Conservation (phyloP, 495 filamentous ascomycete species). For the Podospora pseudocomata region DNA sequence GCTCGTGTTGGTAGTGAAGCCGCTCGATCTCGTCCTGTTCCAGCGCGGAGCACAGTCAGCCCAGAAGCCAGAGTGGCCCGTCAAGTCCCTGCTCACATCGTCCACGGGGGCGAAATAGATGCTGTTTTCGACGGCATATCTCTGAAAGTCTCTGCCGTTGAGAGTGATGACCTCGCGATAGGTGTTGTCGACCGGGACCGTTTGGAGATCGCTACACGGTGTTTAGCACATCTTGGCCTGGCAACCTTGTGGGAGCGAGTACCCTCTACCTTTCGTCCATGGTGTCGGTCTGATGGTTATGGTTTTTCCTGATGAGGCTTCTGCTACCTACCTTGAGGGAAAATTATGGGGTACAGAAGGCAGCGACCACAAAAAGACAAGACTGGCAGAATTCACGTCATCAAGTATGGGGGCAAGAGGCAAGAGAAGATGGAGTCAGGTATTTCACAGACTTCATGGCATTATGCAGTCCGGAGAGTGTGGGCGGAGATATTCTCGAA, state of each 20-base stretch:
- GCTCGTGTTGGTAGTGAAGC: slow-evolving; percentile 62
- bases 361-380: slow-evolving; percentile 2
- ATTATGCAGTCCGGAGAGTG: slow-evolving; percentile 23
- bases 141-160: slow-evolving; percentile 68
- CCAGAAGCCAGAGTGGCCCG: slow-evolving; percentile 11
- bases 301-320: background rate
- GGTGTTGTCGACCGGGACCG: slow-evolving; percentile 52
- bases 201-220: slow-evolving; percentile 34
- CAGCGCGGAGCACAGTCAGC: slow-evolving; percentile 9
- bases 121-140: slow-evolving; percentile 65
- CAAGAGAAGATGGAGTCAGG: slow-evolving; percentile 15
- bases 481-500: slow-evolving; percentile 25
- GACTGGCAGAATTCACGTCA: slow-evolving; percentile 12
- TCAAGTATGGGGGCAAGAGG: slow-evolving; percentile 3
- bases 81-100: slow-evolving; percentile 57
- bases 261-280: slow-evolving; percentile 31
- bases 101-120: slow-evolving; percentile 81
- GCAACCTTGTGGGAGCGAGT: background rate
- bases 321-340: background rate
- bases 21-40: slow-evolving; percentile 76
- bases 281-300: background rate
- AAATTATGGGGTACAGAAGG: slow-evolving; percentile 5
- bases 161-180: slow-evolving; percentile 62
- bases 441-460: slow-evolving; percentile 28
- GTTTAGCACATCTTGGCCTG: slow-evolving; percentile 21